A percentile compares a stretch with the other conserved stretches of the same genome.
Conservation (phyloP, 495 filamentous ascomycete species). For the Sabuloglossum arenarium region DNA sequence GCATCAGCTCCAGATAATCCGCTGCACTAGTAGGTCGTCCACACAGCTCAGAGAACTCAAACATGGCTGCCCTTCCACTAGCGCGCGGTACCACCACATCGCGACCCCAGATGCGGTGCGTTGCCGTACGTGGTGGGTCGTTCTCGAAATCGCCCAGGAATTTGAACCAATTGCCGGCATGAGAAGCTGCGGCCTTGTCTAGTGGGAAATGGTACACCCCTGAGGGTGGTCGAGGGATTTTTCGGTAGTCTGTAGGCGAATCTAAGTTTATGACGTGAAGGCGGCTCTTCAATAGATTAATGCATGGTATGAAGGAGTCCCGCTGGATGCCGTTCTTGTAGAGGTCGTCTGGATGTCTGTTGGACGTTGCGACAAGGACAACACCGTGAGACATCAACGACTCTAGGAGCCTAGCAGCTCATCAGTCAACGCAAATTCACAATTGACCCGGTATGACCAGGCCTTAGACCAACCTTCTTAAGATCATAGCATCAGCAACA, state of each 20-base stretch:
- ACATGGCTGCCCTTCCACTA: slow-evolving; percentile 71
- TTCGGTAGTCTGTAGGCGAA: slow-evolving; percentile 90
- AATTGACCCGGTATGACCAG: neutral
- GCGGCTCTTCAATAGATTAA: slow-evolving; percentile 65
- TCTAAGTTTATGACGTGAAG: slow-evolving; percentile 85
- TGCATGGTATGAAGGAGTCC: slow-evolving; percentile 84
- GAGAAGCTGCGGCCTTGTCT: slow-evolving; percentile 49
- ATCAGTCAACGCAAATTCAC: neutral
- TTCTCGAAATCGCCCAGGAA: slow-evolving; percentile 69
- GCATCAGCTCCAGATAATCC: slow-evolving; percentile 84
- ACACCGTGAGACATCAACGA: slow-evolving; percentile 88
- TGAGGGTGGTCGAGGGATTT: slow-evolving; percentile 81
- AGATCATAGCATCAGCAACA: slow-evolving; percentile 96
- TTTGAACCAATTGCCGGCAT: slow-evolving; percentile 85
- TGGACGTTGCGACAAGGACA: slow-evolving; percentile 89
- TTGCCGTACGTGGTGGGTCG: slow-evolving; percentile 53
- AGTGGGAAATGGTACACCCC: slow-evolving; percentile 83
- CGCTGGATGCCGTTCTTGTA: slow-evolving; percentile 98
- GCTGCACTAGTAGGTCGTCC: slow-evolving; percentile 73
- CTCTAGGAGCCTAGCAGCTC: slow-evolving; percentile 46
- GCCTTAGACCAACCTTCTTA: slow-evolving; percentile 32
- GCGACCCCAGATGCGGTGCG: slow-evolving; percentile 84
- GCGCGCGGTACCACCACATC: slow-evolving; percentile 72
- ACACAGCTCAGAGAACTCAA: slow-evolving; percentile 79
- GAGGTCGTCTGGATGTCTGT: slow-evolving; percentile 83